These are phyloP conservation scores for Mycena galericulata DNA, from an alignment of 768 basidiomycete genomes.

Conservation along the genomic window DNA sequence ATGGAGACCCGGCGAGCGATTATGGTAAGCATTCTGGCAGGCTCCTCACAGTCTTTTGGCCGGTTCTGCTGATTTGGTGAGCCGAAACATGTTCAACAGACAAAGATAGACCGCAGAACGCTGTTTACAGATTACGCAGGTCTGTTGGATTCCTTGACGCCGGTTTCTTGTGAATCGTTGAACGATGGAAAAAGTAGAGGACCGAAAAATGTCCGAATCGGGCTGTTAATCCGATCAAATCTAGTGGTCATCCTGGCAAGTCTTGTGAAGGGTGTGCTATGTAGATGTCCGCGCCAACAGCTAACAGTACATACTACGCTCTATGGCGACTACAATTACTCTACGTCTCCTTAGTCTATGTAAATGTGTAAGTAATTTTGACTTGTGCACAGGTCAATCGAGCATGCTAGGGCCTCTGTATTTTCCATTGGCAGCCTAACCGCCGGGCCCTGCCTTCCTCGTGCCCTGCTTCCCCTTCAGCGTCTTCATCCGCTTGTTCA, in stretches of 20 bases:
- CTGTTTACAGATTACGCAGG: too few species aligned
- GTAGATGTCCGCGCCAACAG: not conserved
- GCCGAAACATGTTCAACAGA: too few species aligned
- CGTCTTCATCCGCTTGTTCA: slow-evolving; percentile 47
- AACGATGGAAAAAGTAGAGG: not conserved
- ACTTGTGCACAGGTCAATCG: not conserved
- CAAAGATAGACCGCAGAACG: too few species aligned
- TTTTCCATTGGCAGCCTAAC: slow-evolving; percentile 31
- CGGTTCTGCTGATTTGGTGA: too few species aligned
- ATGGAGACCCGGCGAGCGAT: too few species aligned
- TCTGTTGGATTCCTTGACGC: too few species aligned
- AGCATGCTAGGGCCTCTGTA: not conserved
- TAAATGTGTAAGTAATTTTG: slow-evolving; percentile 8
- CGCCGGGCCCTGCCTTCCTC: too few species aligned
- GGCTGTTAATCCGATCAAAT: too few species aligned
- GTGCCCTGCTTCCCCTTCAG: slow-evolving; percentile 36
- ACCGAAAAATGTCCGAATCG: not conserved
- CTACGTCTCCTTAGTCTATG: not conserved
- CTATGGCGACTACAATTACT: not conserved
- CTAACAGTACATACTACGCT: not conserved
- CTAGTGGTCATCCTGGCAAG: too few species aligned
- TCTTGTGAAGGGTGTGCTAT: slow-evolving; percentile 3
- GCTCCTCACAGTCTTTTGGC: too few species aligned
- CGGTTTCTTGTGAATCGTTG: not conserved
- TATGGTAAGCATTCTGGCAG: too few species aligned